Evolutionary conservation across 1,284 basidiomycete genomes (phyloP).

Genomic region (Pseudozyma pruni): DNA sequence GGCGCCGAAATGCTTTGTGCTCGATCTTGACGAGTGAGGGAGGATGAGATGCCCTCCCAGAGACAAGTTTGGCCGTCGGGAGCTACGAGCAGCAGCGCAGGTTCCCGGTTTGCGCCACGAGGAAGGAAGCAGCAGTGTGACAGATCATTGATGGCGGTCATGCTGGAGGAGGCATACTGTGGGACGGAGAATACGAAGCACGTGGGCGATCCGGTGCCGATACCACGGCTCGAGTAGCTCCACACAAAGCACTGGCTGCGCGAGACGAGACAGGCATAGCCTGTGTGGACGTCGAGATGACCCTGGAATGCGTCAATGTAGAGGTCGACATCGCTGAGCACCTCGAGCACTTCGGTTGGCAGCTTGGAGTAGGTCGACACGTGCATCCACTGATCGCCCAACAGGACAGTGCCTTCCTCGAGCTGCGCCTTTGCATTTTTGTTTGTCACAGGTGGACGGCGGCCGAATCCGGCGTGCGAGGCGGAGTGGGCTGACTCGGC

Average conservation of each 20-base stretch:
- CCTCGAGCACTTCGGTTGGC: conserved; percentile 46
- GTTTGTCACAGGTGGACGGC: neutral
- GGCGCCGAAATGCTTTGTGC: conserved; percentile 35
- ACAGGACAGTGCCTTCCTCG: conserved; percentile 47
- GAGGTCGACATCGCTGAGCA: conserved; percentile 35
- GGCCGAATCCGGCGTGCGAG: conserved; percentile 6
- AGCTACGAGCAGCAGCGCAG: conserved; percentile 53
- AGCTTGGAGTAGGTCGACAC: conserved; percentile 49
- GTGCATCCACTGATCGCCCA: conserved; percentile 48
- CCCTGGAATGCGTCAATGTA: conserved; percentile 54
- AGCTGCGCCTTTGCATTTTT: conserved; percentile 32
- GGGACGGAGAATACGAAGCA: conserved; percentile 55
- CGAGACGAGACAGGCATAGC: conserved; percentile 55
- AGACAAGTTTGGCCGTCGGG: conserved; percentile 47
- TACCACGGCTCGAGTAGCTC: conserved; percentile 56
- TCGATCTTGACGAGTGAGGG: conserved; percentile 36
- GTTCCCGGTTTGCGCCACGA: conserved; percentile 39
- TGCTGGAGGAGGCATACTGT: conserved; percentile 31
- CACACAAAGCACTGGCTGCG: conserved; percentile 57
- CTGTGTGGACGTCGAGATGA: conserved; percentile 51
- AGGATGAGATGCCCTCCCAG: conserved; percentile 57
- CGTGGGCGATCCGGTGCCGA: conserved; percentile 40
- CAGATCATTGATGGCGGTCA: conserved; percentile 33
- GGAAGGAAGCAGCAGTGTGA: conserved; percentile 43
- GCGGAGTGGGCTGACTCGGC: conserved; percentile 27